Evolutionary conservation across 2,329 filamentous ascomycete genomes (phyloP).

Genomic region (Pseudocercospora eumusae): DNA sequence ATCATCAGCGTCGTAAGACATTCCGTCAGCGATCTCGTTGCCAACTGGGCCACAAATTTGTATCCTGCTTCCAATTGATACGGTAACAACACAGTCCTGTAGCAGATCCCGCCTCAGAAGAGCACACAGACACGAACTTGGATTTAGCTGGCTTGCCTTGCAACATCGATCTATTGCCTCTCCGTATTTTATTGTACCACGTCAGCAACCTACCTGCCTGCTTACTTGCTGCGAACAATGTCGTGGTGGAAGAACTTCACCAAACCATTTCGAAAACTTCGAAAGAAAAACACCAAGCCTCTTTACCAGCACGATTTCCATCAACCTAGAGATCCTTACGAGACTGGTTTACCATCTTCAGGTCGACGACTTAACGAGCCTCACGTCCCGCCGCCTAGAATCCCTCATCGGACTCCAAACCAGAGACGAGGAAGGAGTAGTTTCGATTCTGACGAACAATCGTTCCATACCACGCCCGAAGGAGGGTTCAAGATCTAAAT

Average conservation of each 20-base stretch:
- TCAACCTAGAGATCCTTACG: slow-evolving; percentile 1
- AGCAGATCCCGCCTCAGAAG: slow-evolving; percentile 2
- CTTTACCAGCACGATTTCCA: slow-evolving; percentile 18
- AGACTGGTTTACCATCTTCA: background rate
- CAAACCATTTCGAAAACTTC: slow-evolving; percentile 11
- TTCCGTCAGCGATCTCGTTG: slow-evolving; percentile 8
- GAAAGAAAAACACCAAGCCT: slow-evolving; percentile 17
- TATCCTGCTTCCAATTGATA: slow-evolving; percentile 7
- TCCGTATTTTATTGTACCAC: background rate
- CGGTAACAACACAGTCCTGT: slow-evolving; percentile 1
- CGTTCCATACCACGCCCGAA: slow-evolving; percentile 16
- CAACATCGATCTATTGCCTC: slow-evolving; percentile 3
- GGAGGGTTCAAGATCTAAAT: slow-evolving; percentile 15
- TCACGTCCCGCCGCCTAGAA: background rate
- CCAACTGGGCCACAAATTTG: background rate
- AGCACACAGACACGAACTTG: slow-evolving; percentile 2
- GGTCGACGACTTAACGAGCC: background rate
- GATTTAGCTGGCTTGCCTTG: background rate
- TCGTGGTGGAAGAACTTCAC: slow-evolving; percentile 22
- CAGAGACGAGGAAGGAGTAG: background rate
- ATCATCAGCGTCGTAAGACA: slow-evolving; percentile 7
- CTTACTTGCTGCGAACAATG: slow-evolving; percentile 8
- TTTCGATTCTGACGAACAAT: slow-evolving; percentile 5
- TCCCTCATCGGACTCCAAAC: background rate
- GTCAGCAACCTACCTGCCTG: slow-evolving; percentile 9